These are phyloP conservation scores for Colletotrichum sp. DNA, from an alignment of 2,329 filamentous ascomycete species.

Conservation along the genomic window DNA sequence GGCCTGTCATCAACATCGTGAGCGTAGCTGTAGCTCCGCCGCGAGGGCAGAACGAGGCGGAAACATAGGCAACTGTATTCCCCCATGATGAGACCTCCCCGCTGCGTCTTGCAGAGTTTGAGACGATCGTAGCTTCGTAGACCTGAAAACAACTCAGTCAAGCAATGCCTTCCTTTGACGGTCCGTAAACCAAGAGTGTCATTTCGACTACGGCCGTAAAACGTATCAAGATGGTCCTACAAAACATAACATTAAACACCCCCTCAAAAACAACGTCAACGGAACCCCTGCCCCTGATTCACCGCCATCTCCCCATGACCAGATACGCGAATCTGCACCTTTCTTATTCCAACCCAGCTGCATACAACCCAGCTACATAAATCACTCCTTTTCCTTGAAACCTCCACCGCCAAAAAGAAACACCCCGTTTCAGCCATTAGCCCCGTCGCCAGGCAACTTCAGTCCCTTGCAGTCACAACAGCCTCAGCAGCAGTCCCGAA, in stretches of 20 bases:
- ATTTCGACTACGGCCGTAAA: background rate
- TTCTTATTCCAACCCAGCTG: background rate
- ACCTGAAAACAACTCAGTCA: rapidly evolving
- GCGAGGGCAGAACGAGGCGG: background rate
- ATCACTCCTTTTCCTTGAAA: background rate
- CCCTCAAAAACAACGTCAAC: background rate
- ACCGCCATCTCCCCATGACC: background rate
- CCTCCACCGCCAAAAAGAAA: background rate
- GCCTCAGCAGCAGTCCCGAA: background rate
- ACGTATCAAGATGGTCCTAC: rapidly evolving
- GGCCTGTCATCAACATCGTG: background rate
- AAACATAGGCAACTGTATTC: background rate
- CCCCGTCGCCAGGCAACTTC: background rate
- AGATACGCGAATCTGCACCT: background rate
- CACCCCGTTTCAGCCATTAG: background rate
- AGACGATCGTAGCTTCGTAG: rapidly evolving
- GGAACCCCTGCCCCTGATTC: background rate
- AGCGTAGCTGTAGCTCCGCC: background rate
- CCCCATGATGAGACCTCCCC: background rate
- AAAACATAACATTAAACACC: background rate
- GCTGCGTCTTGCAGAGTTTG: background rate
- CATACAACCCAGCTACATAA: background rate
- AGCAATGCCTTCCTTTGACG: background rate
- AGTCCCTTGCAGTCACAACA: background rate
- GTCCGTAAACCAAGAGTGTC: background rate